phyloP scores from a whole-genome alignment of 2,329 filamentous ascomycete species.

The Aspergillus novofumigatus region DNA sequence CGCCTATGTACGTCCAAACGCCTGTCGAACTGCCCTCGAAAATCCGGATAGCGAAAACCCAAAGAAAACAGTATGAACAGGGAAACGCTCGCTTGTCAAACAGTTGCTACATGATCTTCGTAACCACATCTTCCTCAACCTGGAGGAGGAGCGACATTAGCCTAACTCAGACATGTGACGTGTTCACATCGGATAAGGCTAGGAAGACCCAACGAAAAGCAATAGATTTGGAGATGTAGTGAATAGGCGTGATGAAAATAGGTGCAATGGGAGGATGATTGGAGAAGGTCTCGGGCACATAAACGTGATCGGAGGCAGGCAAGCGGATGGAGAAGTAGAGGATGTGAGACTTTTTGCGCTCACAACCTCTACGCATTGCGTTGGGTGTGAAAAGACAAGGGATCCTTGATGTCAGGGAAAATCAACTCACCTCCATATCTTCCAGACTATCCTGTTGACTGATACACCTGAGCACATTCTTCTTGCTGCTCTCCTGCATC shows the following conservation, averaged over 20 bases:
- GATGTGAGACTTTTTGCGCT: not conserved
- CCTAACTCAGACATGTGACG: conserved; percentile 9
- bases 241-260: not conserved
- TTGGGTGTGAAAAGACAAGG: not conserved
- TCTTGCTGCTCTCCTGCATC: conserved; percentile 98
- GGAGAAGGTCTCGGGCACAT: not conserved
- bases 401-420: not conserved
- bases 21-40: conserved; percentile 16
- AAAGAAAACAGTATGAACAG: conserved; percentile 16
- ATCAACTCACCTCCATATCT: conserved; percentile 90
- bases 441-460: conserved; percentile 95
- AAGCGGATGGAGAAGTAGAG: not conserved
- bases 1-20: conserved; percentile 30
- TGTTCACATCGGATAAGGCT: not conserved
- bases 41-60: conserved; percentile 10
- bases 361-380: not conserved
- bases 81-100: conserved; percentile 19
- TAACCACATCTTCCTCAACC: conserved; percentile 81
- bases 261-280: not conserved
- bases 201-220: not conserved
- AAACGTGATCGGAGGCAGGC: not conserved
- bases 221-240: not conserved
- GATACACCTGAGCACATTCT: conserved; percentile 95
- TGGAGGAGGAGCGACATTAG: conserved; percentile 49
- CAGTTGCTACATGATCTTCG: conserved; percentile 72